Evolutionary conservation across 1,139 yeast species (phyloP), one percentile per base, ranked within the genome.

Genomic region (Meyerozyma elateridarum): DNA sequence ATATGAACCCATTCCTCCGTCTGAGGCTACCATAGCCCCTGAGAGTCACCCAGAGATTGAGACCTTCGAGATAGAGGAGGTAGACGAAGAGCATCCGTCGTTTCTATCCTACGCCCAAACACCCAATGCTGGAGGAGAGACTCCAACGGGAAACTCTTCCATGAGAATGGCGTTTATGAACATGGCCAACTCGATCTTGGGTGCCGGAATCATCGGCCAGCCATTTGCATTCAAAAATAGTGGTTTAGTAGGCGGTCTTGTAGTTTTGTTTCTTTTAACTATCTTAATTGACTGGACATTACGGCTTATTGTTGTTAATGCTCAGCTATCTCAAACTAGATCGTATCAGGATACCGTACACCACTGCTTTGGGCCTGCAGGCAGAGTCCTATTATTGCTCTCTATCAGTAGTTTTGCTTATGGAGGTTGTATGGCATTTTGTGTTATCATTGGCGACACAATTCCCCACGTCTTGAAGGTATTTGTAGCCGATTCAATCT

Each of bases 121-220:
- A n/a, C n/a, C n/a, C n/a, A n/a, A n/a, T n/a, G n/a, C n/a, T n/a
- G n/a, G n/a, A n/a, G n/a, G n/a, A n/a, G n/a, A n/a, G n/a, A n/a
- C n/a, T n/a, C n/a, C n/a, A n/a, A n/a, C 14, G 3, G 64, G 70
- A 4, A 53, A 68, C 29, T 63, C 75, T n/a, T 70, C 63, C 39
- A 69, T 88, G 72, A 73, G 73, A 40, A 83, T 84, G 88, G 96
- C 96, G 8, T 88, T 89, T 49, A 85, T 89, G 94, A 89, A 89
- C 56, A 88, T 89, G 95, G 94, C 96, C 15, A 89, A 89, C 56
- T 82, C 85, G 11, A 89, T 88, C 37, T 65, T 89, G 9, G 97
- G 97, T 0, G 96, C 97, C 0, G 96, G 96, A 2, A 85, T 91
- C 32, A 87, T 89, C 28, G 96, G 96, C 1, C 94, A 88, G 46